Conservation (phyloP, 768 basidiomycete species). For the Mycena kentingensis region DNA sequence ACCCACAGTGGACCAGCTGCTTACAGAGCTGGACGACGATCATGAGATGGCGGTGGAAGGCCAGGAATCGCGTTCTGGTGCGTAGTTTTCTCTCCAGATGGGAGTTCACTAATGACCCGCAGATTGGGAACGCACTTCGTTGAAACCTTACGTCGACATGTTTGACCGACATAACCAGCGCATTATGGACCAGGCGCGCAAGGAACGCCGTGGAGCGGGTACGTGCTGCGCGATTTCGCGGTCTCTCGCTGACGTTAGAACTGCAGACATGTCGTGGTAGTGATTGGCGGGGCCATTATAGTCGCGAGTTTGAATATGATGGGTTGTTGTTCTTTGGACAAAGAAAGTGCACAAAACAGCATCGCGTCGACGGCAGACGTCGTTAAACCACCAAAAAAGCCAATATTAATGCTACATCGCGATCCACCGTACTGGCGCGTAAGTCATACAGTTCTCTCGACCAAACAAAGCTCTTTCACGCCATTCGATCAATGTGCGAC, state of each 20-base stretch:
- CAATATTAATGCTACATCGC: no score
- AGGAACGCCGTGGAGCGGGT: conserved; percentile 49
- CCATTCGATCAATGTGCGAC: background rate
- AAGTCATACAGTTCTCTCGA: conserved; percentile 9
- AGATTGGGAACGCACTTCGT: conserved; percentile 87
- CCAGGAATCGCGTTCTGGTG: conserved; percentile 59
- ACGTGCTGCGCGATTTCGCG: no score
- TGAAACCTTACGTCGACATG: conserved; percentile 89
- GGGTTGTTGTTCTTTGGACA: no score
- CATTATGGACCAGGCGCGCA: conserved; percentile 60
- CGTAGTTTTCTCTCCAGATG: conserved; percentile 9
- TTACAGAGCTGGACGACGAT: conserved; percentile 70
- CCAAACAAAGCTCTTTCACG: conserved; percentile 11
- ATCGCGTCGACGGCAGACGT: no score
- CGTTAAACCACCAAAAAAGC: no score
- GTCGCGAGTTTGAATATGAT: no score
- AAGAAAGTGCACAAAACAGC: no score
- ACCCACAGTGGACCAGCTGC: conserved; percentile 84
- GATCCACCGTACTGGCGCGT: no score
- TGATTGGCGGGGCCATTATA: no score
- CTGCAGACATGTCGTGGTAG: no score
- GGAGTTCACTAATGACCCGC: background rate
- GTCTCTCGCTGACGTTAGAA: no score
- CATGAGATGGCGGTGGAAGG: conserved; percentile 40
- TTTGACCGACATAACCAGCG: conserved; percentile 70